Conservation (phyloP, 1,139 yeast species). For the Kodamaea alishanica region DNA sequence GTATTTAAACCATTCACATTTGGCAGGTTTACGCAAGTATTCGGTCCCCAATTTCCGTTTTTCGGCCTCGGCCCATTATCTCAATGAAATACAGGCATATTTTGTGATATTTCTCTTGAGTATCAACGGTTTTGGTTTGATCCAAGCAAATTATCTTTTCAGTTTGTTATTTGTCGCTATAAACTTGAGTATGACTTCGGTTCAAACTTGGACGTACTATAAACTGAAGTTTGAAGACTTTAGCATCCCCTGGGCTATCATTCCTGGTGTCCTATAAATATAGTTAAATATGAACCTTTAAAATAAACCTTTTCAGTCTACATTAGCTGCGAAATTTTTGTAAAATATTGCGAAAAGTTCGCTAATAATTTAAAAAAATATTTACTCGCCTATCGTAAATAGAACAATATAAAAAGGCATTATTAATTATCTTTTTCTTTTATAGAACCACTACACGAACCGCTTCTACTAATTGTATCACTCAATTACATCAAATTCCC, state of each 20-base stretch:
- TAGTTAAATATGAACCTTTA: too few species aligned
- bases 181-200: constrained; percentile 62
- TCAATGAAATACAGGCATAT: constrained; percentile 71
- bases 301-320: too few species aligned
- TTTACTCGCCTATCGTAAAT: too few species aligned
- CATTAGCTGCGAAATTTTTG: too few species aligned
- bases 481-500: too few species aligned
- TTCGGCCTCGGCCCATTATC: constrained; percentile 75
- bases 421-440: too few species aligned
- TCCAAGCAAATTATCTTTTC: constrained; percentile 18
- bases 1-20: constrained; percentile 51
- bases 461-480: too few species aligned
- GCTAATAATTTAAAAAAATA: too few species aligned
- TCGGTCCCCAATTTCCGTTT: constrained; percentile 55
- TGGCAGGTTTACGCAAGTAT: constrained; percentile 64
- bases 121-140: constrained; percentile 9
- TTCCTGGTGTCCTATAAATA: constrained; percentile 4
- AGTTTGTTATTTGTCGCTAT: constrained; percentile 55
- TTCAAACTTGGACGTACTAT: constrained; percentile 57
- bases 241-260: constrained; percentile 9
- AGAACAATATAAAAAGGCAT: too few species aligned
- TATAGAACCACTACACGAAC: too few species aligned
- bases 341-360: too few species aligned
- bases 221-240: constrained; percentile 15
- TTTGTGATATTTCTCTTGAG: constrained; percentile 27